Evolutionary conservation across 75 land plant species (phyloP).

Genomic region (Cupressus sempervirens): DNA sequence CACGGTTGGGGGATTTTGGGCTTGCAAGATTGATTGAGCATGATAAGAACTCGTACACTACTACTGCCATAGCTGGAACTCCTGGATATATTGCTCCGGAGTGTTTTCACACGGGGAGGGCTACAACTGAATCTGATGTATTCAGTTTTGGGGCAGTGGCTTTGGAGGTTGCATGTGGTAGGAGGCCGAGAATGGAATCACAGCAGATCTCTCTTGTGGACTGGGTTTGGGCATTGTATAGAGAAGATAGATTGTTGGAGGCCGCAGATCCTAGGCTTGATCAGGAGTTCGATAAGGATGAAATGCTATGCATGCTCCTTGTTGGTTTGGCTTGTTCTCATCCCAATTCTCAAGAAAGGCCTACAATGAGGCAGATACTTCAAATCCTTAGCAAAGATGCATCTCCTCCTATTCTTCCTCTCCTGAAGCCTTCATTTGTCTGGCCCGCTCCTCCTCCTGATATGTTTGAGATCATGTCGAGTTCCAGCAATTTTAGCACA

Average conservation of each 20-base stretch:
- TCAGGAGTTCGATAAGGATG: conserved; percentile 12
- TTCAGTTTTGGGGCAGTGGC: conserved; percentile 24
- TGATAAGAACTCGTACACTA: conserved; percentile 15
- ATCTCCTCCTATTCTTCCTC: conserved; percentile 11
- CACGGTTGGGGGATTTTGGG: conserved; percentile 20
- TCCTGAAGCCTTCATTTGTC: conserved; percentile 14
- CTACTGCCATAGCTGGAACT: conserved; percentile 15
- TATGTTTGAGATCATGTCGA: neutral
- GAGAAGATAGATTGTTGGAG: conserved; percentile 10
- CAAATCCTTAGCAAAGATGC: conserved; percentile 12
- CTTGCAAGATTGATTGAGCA: conserved; percentile 18
- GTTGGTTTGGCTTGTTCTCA: conserved; percentile 22
- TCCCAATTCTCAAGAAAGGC: conserved; percentile 17
- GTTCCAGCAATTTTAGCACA: conserved; percentile 1
- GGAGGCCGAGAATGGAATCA: conserved; percentile 2
- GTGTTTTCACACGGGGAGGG: conserved; percentile 18
- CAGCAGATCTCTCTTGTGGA: conserved; percentile 14
- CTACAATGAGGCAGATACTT: conserved; percentile 9
- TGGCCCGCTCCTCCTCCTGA: conserved; percentile 12
- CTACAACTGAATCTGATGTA: conserved; percentile 19
- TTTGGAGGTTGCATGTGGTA: conserved; percentile 20
- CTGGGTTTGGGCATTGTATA: conserved; percentile 20
- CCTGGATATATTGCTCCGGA: conserved; percentile 22
- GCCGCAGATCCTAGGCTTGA: conserved; percentile 5
- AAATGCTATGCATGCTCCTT: conserved; percentile 3